phyloP scores from a whole-genome alignment of 176 grass and related monocot genomes.

The Poa pratensis region DNA sequence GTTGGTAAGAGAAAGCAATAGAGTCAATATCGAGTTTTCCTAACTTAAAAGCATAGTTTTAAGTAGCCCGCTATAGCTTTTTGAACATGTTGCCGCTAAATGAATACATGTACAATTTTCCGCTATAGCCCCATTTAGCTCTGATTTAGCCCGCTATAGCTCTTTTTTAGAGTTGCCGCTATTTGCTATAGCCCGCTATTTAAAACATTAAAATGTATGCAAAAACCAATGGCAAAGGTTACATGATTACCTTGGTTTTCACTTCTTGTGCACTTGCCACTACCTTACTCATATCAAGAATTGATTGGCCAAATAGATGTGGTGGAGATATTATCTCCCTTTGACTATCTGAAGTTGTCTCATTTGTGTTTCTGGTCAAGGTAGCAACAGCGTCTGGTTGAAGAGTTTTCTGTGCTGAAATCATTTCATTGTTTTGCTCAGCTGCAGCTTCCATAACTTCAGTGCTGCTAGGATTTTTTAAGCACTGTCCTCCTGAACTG shows the following conservation, averaged over 20 bases:
- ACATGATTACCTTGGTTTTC: constrained; percentile 39
- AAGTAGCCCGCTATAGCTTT: no score
- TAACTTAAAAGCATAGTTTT: no score
- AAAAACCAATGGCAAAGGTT: constrained; percentile 12
- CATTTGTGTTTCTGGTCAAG: constrained; percentile 26
- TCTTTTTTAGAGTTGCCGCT: no score
- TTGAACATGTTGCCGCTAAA: no score
- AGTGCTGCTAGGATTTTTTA: neutral
- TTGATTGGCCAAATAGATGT: constrained; percentile 19
- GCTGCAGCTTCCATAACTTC: constrained; percentile 27
- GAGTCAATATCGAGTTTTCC: neutral
- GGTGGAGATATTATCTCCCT: constrained; percentile 5
- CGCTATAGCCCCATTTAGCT: no score
- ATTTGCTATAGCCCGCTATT: no score
- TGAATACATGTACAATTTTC: no score
- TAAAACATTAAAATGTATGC: no score
- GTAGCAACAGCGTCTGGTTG: constrained; percentile 29
- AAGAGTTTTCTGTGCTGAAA: constrained; percentile 28
- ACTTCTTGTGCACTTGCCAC: constrained; percentile 2
- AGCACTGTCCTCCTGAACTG: constrained; percentile 23
- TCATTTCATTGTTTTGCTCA: constrained; percentile 45
- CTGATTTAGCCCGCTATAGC: no score
- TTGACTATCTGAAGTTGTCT: constrained; percentile 23
- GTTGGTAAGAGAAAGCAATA: constrained; percentile 29
- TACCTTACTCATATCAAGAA: constrained; percentile 16